Evolutionary conservation across 441 rosid genomes (phyloP).

Genomic region (Capsella rubella): DNA sequence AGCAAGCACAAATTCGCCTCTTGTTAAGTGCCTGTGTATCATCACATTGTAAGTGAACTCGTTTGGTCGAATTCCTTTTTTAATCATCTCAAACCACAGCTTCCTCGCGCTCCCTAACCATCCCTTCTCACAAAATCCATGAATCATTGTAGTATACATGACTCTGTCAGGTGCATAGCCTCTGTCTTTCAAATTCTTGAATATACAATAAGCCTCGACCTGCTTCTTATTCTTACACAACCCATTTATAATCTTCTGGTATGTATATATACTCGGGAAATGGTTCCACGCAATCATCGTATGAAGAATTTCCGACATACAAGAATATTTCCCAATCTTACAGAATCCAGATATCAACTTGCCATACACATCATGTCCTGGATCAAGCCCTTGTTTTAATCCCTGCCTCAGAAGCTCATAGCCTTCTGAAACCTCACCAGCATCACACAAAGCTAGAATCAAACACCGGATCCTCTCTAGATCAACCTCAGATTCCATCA

Average conservation of each 20-base stretch:
- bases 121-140: slow-evolving; percentile 54
- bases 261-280: slow-evolving; percentile 58
- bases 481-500: slow-evolving; percentile 56
- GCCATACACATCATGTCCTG: slow-evolving; percentile 60
- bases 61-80: slow-evolving; percentile 56
- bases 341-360: slow-evolving; percentile 64
- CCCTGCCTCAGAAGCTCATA: slow-evolving; percentile 60
- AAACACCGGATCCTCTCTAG: slow-evolving; percentile 53
- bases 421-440: slow-evolving; percentile 56
- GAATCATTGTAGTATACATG: slow-evolving; percentile 56
- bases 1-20: slow-evolving; percentile 49
- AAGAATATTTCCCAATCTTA: slow-evolving; percentile 50
- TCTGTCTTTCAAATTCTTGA: slow-evolving; percentile 51
- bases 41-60: slow-evolving; percentile 55
- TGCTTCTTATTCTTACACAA: slow-evolving; percentile 51
- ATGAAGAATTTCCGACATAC: slow-evolving; percentile 52
- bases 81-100: slow-evolving; percentile 59
- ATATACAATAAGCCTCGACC: slow-evolving; percentile 53
- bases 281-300: slow-evolving; percentile 58
- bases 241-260: slow-evolving; percentile 61
- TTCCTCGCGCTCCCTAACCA: slow-evolving; percentile 53
- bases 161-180: slow-evolving; percentile 52
- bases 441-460: slow-evolving; percentile 64
- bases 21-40: slow-evolving; percentile 54
- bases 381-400: slow-evolving; percentile 54